A percentile compares a stretch with the other conserved stretches of the same genome.
These are phyloP conservation scores for Sclerotinia borealis DNA, from an alignment of 2,329 filamentous ascomycete genomes.

Conservation along the genomic window DNA sequence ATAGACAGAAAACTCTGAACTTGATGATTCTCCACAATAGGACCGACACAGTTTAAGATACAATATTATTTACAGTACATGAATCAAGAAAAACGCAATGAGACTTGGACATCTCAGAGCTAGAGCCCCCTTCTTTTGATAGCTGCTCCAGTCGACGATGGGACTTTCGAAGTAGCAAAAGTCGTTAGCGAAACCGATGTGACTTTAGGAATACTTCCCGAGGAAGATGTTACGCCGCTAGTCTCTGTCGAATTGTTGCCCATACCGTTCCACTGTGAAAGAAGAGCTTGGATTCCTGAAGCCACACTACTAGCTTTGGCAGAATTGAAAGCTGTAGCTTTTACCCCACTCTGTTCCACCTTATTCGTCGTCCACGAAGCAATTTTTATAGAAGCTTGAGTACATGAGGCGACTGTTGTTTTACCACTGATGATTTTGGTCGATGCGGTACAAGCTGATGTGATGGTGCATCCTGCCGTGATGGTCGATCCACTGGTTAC, in stretches of 20 bases:
- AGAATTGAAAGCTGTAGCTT: background rate
- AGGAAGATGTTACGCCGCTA: background rate
- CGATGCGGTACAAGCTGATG: background rate
- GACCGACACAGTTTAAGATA: background rate
- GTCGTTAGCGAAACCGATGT: background rate
- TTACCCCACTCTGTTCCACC: background rate
- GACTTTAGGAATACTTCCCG: background rate
- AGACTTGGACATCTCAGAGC: background rate
- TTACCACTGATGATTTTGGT: background rate
- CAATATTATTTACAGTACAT: background rate
- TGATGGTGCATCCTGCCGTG: too few species aligned
- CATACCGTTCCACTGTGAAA: background rate
- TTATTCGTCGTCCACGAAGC: background rate
- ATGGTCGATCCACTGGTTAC: too few species aligned
- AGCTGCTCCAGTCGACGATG: background rate
- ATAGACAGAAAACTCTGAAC: too few species aligned
- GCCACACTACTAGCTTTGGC: background rate
- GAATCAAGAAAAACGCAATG: background rate
- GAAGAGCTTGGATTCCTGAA: background rate
- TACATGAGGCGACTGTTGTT: background rate
- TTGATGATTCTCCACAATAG: background rate
- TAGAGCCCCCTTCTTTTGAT: background rate
- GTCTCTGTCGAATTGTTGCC: background rate
- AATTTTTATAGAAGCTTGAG: background rate
- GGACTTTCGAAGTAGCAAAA: background rate